Conservation (phyloP, 2,329 filamentous ascomycete species). For the Neopestalotiopsis rosae region DNA sequence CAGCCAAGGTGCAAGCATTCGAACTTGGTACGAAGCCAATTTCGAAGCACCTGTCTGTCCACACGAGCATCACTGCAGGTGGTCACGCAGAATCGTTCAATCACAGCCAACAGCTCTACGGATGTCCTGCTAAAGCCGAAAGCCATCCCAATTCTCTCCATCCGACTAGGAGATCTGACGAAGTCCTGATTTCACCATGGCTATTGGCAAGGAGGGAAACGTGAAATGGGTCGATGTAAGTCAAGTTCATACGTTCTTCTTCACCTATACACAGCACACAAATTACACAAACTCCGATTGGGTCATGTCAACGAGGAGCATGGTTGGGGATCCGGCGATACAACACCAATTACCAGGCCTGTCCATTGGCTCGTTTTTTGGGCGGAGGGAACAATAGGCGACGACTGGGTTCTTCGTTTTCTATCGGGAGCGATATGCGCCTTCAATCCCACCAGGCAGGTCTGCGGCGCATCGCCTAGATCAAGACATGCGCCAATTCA, state of each 20-base stretch:
- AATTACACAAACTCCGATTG: slow-evolving; percentile 34
- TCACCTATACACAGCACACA: slow-evolving; percentile 42
- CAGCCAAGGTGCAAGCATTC: not conserved
- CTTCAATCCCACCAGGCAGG: not conserved
- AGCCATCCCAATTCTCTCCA: not conserved
- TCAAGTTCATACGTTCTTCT: slow-evolving; percentile 25
- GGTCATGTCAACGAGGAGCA: not conserved
- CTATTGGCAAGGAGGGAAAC: slow-evolving; percentile 51
- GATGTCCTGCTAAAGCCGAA: slow-evolving; percentile 4
- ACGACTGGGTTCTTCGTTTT: not conserved
- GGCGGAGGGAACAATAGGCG: not conserved
- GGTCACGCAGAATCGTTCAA: not conserved
- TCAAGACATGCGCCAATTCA: slow-evolving; percentile 3
- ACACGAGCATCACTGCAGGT: not conserved
- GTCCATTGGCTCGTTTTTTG: not conserved
- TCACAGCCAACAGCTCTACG: not conserved
- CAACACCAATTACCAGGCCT: slow-evolving; percentile 1
- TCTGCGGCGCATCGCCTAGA: slow-evolving; percentile 2
- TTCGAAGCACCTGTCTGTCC: not conserved
- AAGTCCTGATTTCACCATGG: slow-evolving; percentile 35
- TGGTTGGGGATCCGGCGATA: slow-evolving; percentile 2
- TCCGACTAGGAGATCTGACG: not conserved
- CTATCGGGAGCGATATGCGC: not conserved
- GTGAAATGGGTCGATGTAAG: slow-evolving; percentile 67
- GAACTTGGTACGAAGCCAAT: too few relatives aligned